phyloP scores from a whole-genome alignment of 441 rosid genomes.

The Adansonia gregorii region DNA sequence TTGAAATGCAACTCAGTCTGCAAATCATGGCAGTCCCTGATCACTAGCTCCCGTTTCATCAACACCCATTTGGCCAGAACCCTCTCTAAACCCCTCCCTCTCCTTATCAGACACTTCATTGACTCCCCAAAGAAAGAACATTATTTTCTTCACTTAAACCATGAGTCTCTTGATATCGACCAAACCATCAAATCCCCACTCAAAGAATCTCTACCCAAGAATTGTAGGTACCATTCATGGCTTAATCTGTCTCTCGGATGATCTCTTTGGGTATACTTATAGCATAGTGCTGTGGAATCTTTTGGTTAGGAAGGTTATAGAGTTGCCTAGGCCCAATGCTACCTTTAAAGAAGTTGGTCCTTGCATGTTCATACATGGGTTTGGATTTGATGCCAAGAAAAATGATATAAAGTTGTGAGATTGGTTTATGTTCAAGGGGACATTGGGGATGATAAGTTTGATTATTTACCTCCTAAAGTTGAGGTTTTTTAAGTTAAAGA shows the following conservation, averaged over 20 bases:
- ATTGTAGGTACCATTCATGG: constrained; percentile 8
- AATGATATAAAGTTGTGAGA: constrained; percentile 27
- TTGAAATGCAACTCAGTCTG: constrained; percentile 16
- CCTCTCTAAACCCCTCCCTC: neutral
- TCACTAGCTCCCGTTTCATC: constrained; percentile 21
- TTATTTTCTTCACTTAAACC: neutral
- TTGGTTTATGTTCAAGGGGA: constrained; percentile 18
- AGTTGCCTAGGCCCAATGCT: constrained; percentile 6
- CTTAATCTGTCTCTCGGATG: constrained; percentile 12
- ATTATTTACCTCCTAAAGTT: neutral
- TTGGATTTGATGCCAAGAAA: neutral
- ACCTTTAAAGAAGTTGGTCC: constrained; percentile 1
- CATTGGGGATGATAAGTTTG: neutral
- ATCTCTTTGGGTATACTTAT: constrained; percentile 10
- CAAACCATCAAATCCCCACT: neutral
- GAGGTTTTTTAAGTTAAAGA: constrained; percentile 10
- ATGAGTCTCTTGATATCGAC: neutral
- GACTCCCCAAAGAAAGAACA: constrained; percentile 12
- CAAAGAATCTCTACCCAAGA: constrained; percentile 11
- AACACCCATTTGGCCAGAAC: neutral
- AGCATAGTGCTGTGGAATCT: constrained; percentile 10
- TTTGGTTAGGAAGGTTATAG: neutral
- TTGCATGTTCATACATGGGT: neutral
- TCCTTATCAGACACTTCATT: neutral
- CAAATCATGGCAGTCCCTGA: constrained; percentile 21